Conservation (phyloP, 164 flowering plant species). For the Dillenia suffruticosa region DNA sequence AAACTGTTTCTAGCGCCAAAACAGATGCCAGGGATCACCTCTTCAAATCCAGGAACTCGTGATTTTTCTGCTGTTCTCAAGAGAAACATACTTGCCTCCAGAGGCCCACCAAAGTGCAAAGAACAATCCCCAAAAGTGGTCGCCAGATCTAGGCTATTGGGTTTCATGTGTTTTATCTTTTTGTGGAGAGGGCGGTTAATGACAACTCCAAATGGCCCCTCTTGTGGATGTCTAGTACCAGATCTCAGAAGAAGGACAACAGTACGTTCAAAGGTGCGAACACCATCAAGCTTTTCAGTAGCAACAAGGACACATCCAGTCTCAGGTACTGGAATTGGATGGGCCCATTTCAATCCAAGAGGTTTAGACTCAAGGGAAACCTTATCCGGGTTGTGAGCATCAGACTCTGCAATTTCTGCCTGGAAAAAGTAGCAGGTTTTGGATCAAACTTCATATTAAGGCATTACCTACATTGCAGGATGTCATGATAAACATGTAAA, state of each 20-base stretch:
- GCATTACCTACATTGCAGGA: background rate
- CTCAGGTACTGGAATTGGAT: constrained; percentile 83
- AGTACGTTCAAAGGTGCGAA: constrained; percentile 58
- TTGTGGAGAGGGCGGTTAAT: constrained; percentile 86
- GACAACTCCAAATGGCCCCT: constrained; percentile 85
- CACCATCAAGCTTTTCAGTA: constrained; percentile 89
- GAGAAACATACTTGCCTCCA: constrained; percentile 83
- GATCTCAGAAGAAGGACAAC: constrained; percentile 82
- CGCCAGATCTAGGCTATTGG: constrained; percentile 59
- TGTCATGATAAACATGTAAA: background rate
- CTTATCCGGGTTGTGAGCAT: constrained; percentile 26
- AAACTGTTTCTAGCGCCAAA: constrained; percentile 74
- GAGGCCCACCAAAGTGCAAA: constrained; percentile 88
- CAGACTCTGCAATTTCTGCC: constrained; percentile 42
- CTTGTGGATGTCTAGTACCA: constrained; percentile 70
- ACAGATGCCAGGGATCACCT: constrained; percentile 79
- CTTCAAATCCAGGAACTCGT: constrained; percentile 56
- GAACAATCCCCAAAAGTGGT: constrained; percentile 81
- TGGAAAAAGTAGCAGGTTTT: constrained; percentile 15
- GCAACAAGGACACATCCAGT: constrained; percentile 91
- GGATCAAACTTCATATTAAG: background rate
- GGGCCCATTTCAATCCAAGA: constrained; percentile 90
- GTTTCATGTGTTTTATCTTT: constrained; percentile 79
- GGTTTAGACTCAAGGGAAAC: constrained; percentile 35
- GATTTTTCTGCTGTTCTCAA: constrained; percentile 41